Conservation (phyloP, 805 yeast genomes). For the Starmerella sp. region DNA sequence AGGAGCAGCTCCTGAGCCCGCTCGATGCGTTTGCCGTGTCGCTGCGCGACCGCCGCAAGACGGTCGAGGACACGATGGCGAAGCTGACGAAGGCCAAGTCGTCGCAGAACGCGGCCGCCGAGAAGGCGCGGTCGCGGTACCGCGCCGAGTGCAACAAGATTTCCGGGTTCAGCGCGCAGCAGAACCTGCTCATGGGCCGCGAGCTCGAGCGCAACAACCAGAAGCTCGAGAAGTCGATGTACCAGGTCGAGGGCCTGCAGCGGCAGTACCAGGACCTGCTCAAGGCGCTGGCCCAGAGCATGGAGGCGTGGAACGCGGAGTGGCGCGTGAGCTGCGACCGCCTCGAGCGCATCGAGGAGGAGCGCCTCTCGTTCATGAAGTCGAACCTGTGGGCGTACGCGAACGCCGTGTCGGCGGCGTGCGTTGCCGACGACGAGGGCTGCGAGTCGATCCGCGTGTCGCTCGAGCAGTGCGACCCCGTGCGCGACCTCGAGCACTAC, state of each 20-base stretch:
- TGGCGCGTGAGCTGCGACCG: conserved; percentile 57
- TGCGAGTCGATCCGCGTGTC: conserved; percentile 59
- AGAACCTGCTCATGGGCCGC: conserved; percentile 58
- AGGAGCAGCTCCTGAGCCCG: conserved; percentile 42
- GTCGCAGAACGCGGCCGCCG: conserved; percentile 28
- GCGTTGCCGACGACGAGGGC: conserved; percentile 68
- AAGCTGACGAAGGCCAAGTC: conserved; percentile 42
- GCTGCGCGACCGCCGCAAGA: conserved; percentile 43
- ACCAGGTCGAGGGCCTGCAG: conserved; percentile 34
- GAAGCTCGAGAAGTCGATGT: conserved; percentile 42
- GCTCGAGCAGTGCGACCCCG: conserved; percentile 58
- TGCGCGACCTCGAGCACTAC: conserved; percentile 45
- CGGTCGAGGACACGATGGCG: conserved; percentile 46
- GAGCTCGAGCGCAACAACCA: conserved; percentile 53
- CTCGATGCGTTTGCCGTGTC: conserved; percentile 41
- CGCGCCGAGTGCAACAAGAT: conserved; percentile 48
- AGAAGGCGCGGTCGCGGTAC: conserved; percentile 37
- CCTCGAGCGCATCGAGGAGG: conserved; percentile 59
- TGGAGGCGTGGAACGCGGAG: conserved; percentile 56
- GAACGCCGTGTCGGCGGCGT: conserved; percentile 59
- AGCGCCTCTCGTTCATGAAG: conserved; percentile 57
- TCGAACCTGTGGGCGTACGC: conserved; percentile 69
- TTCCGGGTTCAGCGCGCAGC: conserved; percentile 49
- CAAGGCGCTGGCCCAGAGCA: conserved; percentile 42
- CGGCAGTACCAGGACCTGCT: conserved; percentile 49